These are phyloP conservation scores for Mycena pura DNA, from an alignment of 768 basidiomycete genomes.

Conservation along the genomic window DNA sequence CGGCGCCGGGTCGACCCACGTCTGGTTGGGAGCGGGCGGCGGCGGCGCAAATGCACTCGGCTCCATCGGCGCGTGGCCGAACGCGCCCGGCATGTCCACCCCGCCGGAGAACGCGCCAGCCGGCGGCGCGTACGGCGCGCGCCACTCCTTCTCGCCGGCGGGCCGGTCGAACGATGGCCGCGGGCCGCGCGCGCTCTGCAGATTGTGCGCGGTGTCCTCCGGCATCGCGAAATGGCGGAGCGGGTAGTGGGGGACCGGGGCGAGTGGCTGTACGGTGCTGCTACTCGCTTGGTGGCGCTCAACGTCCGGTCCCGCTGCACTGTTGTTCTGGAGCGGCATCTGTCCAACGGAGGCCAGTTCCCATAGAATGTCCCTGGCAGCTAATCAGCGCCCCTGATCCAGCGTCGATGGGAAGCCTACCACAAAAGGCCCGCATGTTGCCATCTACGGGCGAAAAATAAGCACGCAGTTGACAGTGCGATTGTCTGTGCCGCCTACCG, in stretches of 20 bases:
- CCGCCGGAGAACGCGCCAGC: slow-evolving; percentile 8
- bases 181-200: slow-evolving; percentile 10
- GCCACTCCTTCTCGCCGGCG: slow-evolving; percentile 1
- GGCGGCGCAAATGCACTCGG: slow-evolving; percentile 21
- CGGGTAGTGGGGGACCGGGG: neutral
- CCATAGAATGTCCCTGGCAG: slow-evolving; percentile 27
- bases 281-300: neutral
- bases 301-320: neutral
- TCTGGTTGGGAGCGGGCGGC: slow-evolving; percentile 5
- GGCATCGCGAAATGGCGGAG: neutral
- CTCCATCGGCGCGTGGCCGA: slow-evolving; percentile 13
- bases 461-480: neutral
- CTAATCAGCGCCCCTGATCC: neutral
- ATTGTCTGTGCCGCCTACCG: slow-evolving; percentile 36
- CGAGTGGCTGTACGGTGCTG: neutral
- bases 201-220: neutral
- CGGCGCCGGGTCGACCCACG: slow-evolving; percentile 12
- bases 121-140: slow-evolving; percentile 1
- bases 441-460: slow-evolving; percentile 39
- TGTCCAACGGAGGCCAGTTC: slow-evolving; percentile 32
- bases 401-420: slow-evolving; percentile 15
- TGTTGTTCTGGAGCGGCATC: slow-evolving; percentile 3
- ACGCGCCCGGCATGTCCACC: neutral
- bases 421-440: slow-evolving; percentile 48
- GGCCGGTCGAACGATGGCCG: slow-evolving; percentile 16